A percentile compares a stretch with the other conserved stretches of the same genome.
phyloP scores from a whole-genome alignment of 164 flowering plant genomes.

The Houttuynia cordata region DNA sequence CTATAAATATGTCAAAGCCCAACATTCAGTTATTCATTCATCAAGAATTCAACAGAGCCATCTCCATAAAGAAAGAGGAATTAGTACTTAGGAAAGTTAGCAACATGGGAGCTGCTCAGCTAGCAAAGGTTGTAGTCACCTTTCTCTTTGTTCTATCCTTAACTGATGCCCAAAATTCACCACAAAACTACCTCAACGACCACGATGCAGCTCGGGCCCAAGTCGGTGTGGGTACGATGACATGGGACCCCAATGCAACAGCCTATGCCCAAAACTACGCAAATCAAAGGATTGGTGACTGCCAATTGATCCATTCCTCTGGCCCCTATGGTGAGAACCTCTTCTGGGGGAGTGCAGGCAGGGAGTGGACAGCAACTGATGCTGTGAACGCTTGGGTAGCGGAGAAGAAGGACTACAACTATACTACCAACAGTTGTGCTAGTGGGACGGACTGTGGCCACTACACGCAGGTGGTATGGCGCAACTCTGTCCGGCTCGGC shows the following conservation, averaged over 20 bases:
- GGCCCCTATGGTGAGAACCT: conserved; percentile 39
- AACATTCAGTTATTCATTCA: too few species aligned
- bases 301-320: conserved; percentile 25
- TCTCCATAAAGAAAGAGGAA: too few species aligned
- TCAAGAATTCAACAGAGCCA: too few species aligned
- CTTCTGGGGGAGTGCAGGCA: conserved; percentile 20
- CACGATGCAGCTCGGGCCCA: neutral
- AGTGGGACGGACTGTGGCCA: conserved; percentile 33
- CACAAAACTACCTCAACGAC: neutral
- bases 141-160: neutral
- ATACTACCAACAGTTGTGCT: conserved; percentile 5
- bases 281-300: conserved; percentile 12
- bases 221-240: neutral
- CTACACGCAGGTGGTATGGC: conserved; percentile 48
- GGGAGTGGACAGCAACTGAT: neutral
- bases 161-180: neutral
- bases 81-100: too few species aligned
- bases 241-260: conserved; percentile 2
- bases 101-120: too few species aligned
- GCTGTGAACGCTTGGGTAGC: neutral
- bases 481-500: conserved; percentile 20
- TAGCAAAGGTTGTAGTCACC: neutral
- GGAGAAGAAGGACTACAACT: neutral
- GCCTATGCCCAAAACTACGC: conserved; percentile 22
- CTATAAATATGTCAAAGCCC: too few species aligned